Percentiles rank a stretch among this genome's conserved stretches.
These are phyloP conservation scores for Coniochaeta sp. DNA, from an alignment of 2,329 filamentous ascomycete genomes.

Conservation along the genomic window DNA sequence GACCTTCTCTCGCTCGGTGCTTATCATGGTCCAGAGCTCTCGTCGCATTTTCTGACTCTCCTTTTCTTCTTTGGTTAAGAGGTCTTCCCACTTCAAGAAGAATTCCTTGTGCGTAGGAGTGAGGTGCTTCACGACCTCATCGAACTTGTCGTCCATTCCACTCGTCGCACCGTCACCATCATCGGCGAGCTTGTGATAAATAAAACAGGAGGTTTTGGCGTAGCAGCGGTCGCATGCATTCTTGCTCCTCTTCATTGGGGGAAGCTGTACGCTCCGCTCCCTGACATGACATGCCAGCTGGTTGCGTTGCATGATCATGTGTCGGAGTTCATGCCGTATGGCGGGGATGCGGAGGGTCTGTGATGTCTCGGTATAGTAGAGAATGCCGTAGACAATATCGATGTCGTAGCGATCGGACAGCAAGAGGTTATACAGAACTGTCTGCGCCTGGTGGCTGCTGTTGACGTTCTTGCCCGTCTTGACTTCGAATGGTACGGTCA, in stretches of 20 bases:
- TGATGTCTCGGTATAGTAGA: slow-evolving; percentile 93
- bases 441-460: slow-evolving; percentile 83
- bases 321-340: slow-evolving; percentile 78
- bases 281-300: slow-evolving; percentile 79
- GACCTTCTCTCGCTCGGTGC: slow-evolving; percentile 76
- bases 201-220: slow-evolving; percentile 82
- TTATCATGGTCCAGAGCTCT: slow-evolving; percentile 95
- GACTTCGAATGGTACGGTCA: slow-evolving; percentile 89
- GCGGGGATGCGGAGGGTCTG: slow-evolving; percentile 80
- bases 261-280: slow-evolving; percentile 70
- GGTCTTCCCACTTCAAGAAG: slow-evolving; percentile 88
- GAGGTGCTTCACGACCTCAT: slow-evolving; percentile 73
- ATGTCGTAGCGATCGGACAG: slow-evolving; percentile 94
- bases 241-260: slow-evolving; percentile 77
- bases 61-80: slow-evolving; percentile 91
- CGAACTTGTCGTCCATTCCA: slow-evolving; percentile 74
- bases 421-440: slow-evolving; percentile 85
- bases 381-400: slow-evolving; percentile 78
- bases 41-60: slow-evolving; percentile 80
- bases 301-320: slow-evolving; percentile 97
- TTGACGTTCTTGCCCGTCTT: slow-evolving; percentile 88
- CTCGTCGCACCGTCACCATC: slow-evolving; percentile 75
- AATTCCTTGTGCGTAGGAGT: slow-evolving; percentile 69
- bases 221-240: slow-evolving; percentile 84
- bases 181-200: slow-evolving; percentile 88